Evolutionary conservation across 1,284 basidiomycete genomes (phyloP).

Genomic region (Inonotus hispidus): DNA sequence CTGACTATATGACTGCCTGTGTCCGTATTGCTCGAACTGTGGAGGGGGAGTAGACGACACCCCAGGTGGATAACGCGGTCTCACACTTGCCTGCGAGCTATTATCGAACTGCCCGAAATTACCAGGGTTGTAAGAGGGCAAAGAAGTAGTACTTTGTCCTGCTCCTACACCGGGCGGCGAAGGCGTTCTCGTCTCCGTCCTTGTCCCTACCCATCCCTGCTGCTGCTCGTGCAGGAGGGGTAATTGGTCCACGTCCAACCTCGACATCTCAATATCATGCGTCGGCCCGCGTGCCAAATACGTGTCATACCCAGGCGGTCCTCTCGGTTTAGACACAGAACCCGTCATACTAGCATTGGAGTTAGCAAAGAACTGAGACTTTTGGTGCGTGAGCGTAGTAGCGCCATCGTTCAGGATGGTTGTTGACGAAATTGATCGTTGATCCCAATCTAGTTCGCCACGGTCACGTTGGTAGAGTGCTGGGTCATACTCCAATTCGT

Average conservation of each 20-base stretch:
- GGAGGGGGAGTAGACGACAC: slow-evolving; percentile 13
- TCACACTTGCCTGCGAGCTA: not conserved
- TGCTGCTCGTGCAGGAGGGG: slow-evolving; percentile 39
- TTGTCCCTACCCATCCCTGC: not conserved
- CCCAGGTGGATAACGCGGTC: slow-evolving; percentile 17
- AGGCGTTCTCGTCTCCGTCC: not conserved
- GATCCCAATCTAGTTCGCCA: slow-evolving; percentile 78
- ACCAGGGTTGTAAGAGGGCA: slow-evolving; percentile 10
- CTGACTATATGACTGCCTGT: no score
- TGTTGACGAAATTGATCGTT: slow-evolving; percentile 60
- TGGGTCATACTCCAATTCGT: slow-evolving; percentile 73
- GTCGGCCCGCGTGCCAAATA: slow-evolving; percentile 44
- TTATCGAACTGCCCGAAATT: slow-evolving; percentile 11
- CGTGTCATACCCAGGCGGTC: slow-evolving; percentile 42
- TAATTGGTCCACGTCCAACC: slow-evolving; percentile 45
- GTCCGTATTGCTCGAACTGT: slow-evolving; percentile 3
- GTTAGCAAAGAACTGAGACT: slow-evolving; percentile 37
- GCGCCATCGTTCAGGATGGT: slow-evolving; percentile 41
- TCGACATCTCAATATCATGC: slow-evolving; percentile 51
- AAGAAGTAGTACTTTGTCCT: slow-evolving; percentile 2
- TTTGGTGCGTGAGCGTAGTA: slow-evolving; percentile 32
- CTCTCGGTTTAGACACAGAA: not conserved
- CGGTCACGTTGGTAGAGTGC: slow-evolving; percentile 67
- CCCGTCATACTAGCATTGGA: not conserved
- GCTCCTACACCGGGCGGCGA: not conserved